These are phyloP conservation scores for Neurospora sp. DNA, from an alignment of 2,329 filamentous ascomycete genomes.

Conservation along the genomic window DNA sequence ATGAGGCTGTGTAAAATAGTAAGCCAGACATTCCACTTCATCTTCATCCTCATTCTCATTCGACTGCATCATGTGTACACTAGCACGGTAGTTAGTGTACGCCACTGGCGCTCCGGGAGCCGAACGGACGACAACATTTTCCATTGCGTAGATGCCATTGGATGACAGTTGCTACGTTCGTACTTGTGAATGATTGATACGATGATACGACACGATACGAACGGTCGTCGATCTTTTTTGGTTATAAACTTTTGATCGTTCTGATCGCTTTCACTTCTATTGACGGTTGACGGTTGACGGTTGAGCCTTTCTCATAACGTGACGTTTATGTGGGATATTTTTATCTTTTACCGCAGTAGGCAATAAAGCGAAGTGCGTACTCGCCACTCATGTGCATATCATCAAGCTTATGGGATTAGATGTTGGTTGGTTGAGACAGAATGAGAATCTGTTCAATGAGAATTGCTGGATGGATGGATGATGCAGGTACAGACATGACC, in stretches of 20 bases:
- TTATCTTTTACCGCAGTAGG: neutral
- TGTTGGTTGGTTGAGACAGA: neutral
- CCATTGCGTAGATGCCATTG: no score
- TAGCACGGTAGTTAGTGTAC: neutral
- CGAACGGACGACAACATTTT: neutral
- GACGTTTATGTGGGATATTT: neutral
- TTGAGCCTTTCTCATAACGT: neutral
- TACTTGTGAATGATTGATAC: neutral
- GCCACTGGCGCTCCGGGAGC: neutral
- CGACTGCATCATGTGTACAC: no score
- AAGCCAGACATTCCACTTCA: neutral
- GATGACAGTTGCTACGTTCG: no score
- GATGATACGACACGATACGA: neutral
- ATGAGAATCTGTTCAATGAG: neutral
- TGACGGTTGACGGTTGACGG: neutral
- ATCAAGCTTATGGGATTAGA: no score
- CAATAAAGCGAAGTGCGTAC: neutral
- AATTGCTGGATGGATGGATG: constrained; percentile 4
- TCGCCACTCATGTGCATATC: neutral
- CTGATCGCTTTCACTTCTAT: neutral
- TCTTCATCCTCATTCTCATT: no score
- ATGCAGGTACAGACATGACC: constrained; percentile 4
- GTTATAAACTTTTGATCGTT: neutral
- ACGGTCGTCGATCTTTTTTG: neutral
- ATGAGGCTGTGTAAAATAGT: neutral